Evolutionary conservation across 495 filamentous ascomycete species (phyloP).

Genomic region (Antarctomyces pellizariae): DNA sequence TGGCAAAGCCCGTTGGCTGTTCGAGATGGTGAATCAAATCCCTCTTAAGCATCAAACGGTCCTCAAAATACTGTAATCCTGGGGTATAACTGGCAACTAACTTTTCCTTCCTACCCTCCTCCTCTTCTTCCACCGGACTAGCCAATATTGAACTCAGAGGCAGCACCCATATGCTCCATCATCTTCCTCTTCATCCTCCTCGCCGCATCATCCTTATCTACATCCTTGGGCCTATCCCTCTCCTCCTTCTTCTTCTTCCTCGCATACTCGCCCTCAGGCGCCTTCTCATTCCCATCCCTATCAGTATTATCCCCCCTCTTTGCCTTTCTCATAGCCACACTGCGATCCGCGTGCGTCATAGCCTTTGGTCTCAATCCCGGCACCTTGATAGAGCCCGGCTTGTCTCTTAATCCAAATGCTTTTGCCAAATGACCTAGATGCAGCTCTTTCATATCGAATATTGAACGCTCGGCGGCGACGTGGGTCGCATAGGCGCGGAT

Average conservation of each 20-base stretch:
- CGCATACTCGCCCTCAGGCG: slow-evolving; percentile 9
- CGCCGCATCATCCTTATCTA: slow-evolving; percentile 37
- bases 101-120: too few relatives aligned
- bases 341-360: slow-evolving; percentile 12
- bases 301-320: slow-evolving; percentile 16
- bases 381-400: slow-evolving; percentile 65
- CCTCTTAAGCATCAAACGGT: too few relatives aligned
- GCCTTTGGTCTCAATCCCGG: slow-evolving; percentile 25
- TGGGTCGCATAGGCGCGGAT: slow-evolving; percentile 90
- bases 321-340: slow-evolving; percentile 10
- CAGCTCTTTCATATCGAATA: slow-evolving; percentile 72
- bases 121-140: too few relatives aligned
- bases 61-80: too few relatives aligned
- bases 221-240: slow-evolving; percentile 11
- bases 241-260: slow-evolving; percentile 12
- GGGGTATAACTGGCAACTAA: too few relatives aligned
- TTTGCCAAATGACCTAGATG: slow-evolving; percentile 91
- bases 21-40: too few relatives aligned
- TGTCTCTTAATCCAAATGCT: slow-evolving; percentile 70
- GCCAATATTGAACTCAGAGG: slow-evolving; percentile 77
- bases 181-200: slow-evolving; percentile 64
- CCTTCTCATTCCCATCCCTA: slow-evolving; percentile 10
- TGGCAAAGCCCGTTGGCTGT: too few relatives aligned
- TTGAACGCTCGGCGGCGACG: slow-evolving; percentile 51
- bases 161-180: slow-evolving; percentile 46